Evolutionary conservation across 352 stramenopile species (phyloP).

Genomic region (Lagenidium sp.): DNA sequence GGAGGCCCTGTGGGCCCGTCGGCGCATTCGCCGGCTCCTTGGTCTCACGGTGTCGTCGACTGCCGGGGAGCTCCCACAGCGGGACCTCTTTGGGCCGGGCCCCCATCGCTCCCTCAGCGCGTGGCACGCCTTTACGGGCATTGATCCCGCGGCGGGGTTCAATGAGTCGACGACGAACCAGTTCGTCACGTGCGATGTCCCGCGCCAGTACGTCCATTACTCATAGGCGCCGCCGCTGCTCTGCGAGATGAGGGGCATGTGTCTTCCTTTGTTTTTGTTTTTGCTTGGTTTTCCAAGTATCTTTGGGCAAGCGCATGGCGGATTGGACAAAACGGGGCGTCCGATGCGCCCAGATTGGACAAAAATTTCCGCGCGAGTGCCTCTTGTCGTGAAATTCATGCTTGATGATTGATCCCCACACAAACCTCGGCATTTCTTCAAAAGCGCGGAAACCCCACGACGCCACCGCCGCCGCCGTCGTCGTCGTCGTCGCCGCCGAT

Average conservation of each 20-base stretch:
- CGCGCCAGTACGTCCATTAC: slow-evolving; percentile 59
- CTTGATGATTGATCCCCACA: slow-evolving; percentile 13
- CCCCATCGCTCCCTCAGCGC: slow-evolving; percentile 29
- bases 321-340: slow-evolving; percentile 6
- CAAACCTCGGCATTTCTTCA: no score
- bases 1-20: slow-evolving; percentile 20
- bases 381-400: no score
- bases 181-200: slow-evolving; percentile 50
- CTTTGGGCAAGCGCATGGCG: not conserved
- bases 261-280: not conserved
- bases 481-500: no score
- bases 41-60: slow-evolving; percentile 32
- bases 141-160: slow-evolving; percentile 42
- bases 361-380: no score
- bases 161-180: slow-evolving; percentile 86
- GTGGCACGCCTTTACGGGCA: slow-evolving; percentile 57
- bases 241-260: no score
- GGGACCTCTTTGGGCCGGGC: slow-evolving; percentile 35
- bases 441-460: slow-evolving; percentile 18
- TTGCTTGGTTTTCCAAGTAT: not conserved
- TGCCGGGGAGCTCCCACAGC: slow-evolving; percentile 21
- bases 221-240: not conserved
- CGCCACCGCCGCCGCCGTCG: slow-evolving; percentile 4
- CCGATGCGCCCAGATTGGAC: slow-evolving; percentile 7
- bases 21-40: slow-evolving; percentile 59